phyloP scores from a whole-genome alignment of 441 rosid genomes.

The Adansonia grandidieri region DNA sequence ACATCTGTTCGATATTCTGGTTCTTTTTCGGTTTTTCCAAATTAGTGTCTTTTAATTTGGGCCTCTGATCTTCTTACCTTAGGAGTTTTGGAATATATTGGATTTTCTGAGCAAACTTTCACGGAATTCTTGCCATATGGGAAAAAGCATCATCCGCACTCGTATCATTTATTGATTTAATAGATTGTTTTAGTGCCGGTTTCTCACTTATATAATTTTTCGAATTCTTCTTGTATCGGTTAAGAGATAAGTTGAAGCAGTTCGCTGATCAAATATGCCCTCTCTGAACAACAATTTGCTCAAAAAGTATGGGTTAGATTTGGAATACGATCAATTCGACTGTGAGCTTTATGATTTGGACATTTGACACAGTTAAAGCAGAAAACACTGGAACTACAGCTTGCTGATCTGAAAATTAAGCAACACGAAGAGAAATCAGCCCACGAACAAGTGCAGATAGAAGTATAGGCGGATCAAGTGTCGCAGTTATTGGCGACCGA shows the following conservation, averaged over 20 bases:
- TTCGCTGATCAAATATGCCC: conserved; percentile 78
- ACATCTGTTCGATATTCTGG: neutral
- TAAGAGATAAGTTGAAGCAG: conserved; percentile 77
- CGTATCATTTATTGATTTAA: neutral
- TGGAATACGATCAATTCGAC: conserved; percentile 4
- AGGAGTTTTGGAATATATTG: neutral
- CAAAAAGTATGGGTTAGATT: conserved; percentile 55
- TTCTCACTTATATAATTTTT: conserved; percentile 10
- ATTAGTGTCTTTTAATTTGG: neutral
- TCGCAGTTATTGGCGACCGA: conserved; percentile 81
- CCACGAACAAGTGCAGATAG: conserved; percentile 87
- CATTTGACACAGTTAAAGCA: conserved; percentile 72
- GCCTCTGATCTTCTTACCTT: neutral
- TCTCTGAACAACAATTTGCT: conserved; percentile 78
- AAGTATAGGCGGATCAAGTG: conserved; percentile 87
- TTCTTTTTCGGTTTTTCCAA: neutral
- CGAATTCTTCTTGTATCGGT: conserved; percentile 51
- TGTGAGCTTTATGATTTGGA: conserved; percentile 21
- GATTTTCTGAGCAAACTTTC: neutral
- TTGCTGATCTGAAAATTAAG: conserved; percentile 73
- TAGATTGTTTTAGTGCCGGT: neutral
- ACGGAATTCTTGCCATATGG: neutral
- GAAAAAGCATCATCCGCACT: neutral
- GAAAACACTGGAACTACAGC: conserved; percentile 81
- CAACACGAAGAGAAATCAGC: conserved; percentile 80